Evolutionary conservation across 805 yeast genomes (phyloP), one percentile per base, ranked within the genome.

Genomic region (Metschnikowia rubicola): DNA sequence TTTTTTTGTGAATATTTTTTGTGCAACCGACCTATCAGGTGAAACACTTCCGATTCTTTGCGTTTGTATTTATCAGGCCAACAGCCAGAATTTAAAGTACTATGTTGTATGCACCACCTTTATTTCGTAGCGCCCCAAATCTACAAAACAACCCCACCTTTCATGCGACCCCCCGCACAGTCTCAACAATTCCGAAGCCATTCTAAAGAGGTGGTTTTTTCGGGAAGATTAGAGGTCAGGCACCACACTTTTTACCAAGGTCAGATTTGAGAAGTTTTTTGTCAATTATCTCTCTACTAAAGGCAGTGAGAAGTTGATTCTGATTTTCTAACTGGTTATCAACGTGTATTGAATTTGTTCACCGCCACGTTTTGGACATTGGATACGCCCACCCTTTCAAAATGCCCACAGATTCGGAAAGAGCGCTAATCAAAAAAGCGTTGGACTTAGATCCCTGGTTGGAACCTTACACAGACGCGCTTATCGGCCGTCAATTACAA

Each of bases 401-500:
- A 30, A 37, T 37, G 40, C n/a, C 40, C 6, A 10, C 32, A 29
- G 15, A 26, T 26, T 10, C 41, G 15, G 17, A 41, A 30, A 47
- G 33, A 40, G 30, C 33, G 4, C 52, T 54, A 30, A 60, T 82
- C 36, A 73, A 75, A 59, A 87, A 82, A 5, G 84, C 84, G n/a
- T 67, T 88, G 29, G 80, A 78, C 32, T 64, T 81, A 35, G 99
- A 92, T 59, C 94, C 96, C 0, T 92, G 90, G 87, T 74, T 92
- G 48, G 83, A 83, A 58, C 97, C 97, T 0, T 84, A 74, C 64
- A 75, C 83, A 10, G 73, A 71, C n/a, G 88, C 80, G 46, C 70
- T 92, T 37, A 79, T 79, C 3, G 78, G 81, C 46, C 79, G 99
- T 58, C 80, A 87, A 57, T 68, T 76, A 34, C 61, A 79, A 11